These are phyloP conservation scores for Fusarium sp. DNA, from an alignment of 2,329 filamentous ascomycete species.

Conservation along the genomic window DNA sequence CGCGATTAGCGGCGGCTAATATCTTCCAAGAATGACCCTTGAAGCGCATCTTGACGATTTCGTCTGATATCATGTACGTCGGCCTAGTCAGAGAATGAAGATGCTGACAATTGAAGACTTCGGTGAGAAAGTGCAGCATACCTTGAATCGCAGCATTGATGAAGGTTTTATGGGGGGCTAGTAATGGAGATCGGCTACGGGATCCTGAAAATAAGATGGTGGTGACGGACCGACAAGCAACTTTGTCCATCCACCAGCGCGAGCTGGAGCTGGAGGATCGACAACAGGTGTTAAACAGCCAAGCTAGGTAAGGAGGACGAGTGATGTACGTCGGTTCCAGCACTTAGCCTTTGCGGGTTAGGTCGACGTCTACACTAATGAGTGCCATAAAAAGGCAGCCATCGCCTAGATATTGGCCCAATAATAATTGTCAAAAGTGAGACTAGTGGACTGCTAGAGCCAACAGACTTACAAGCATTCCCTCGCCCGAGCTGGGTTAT, in stretches of 20 bases:
- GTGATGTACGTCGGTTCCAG: background rate
- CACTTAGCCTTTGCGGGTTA: background rate
- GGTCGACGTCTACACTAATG: background rate
- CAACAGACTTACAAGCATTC: slow-evolving; percentile 32
- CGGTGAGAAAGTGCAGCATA: background rate
- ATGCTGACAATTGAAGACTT: background rate
- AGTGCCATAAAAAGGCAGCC: slow-evolving; percentile 14
- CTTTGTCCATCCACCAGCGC: background rate
- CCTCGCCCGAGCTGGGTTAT: slow-evolving; percentile 6
- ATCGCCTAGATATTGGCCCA: background rate
- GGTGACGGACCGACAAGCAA: background rate
- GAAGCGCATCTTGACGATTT: background rate
- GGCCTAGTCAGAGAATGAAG: background rate
- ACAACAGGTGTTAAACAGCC: background rate
- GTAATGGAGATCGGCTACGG: background rate
- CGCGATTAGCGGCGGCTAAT: slow-evolving; percentile 26
- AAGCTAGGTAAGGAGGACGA: background rate
- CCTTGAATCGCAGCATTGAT: background rate
- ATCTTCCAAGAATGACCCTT: background rate
- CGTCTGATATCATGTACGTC: background rate
- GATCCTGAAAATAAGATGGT: background rate
- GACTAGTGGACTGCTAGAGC: slow-evolving; percentile 7
- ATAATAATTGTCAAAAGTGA: background rate
- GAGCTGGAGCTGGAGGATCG: slow-evolving; percentile 2
- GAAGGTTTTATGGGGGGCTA: background rate